phyloP scores from a whole-genome alignment of 2,329 filamentous ascomycete species.

The Onygenales sp. region DNA sequence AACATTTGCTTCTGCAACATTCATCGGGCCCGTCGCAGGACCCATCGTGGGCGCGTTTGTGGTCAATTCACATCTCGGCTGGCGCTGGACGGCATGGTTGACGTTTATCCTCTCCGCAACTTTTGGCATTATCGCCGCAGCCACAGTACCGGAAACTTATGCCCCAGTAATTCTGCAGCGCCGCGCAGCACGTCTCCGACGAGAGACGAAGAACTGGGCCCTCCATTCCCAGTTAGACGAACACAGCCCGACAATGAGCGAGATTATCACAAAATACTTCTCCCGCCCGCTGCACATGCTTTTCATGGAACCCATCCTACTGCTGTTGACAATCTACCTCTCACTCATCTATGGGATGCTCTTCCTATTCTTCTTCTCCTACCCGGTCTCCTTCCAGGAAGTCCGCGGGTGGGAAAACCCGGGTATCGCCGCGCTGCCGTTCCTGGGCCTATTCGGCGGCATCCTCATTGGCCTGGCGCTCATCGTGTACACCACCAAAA shows the following conservation, averaged over 20 bases:
- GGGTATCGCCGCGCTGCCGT: conserved; percentile 37
- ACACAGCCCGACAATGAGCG: conserved; percentile 26
- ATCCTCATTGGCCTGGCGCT: conserved; percentile 29
- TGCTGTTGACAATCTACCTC: conserved; percentile 38
- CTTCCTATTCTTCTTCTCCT: conserved; percentile 30
- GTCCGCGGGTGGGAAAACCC: conserved; percentile 31
- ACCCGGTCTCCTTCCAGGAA: conserved; percentile 32
- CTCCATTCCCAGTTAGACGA: conserved; percentile 38
- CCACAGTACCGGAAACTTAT: conserved; percentile 45
- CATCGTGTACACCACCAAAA: conserved; percentile 32
- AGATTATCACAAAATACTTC: conserved; percentile 36
- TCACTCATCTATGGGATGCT: conserved; percentile 28
- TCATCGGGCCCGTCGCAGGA: conserved; percentile 41
- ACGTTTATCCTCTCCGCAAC: conserved; percentile 40
- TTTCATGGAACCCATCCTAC: conserved; percentile 38
- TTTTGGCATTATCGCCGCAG: conserved; percentile 33
- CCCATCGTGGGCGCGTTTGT: conserved; percentile 44
- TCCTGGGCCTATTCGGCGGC: conserved; percentile 37
- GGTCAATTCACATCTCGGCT: conserved; percentile 40
- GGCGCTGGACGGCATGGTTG: conserved; percentile 50
- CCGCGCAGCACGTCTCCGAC: conserved; percentile 40
- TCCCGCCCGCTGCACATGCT: conserved; percentile 39
- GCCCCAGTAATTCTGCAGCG: conserved; percentile 39
- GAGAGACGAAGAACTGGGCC: conserved; percentile 39
- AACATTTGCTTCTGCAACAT: conserved; percentile 37